Conservation (phyloP, 805 yeast species). For the Candida khao-thaluensis region DNA sequence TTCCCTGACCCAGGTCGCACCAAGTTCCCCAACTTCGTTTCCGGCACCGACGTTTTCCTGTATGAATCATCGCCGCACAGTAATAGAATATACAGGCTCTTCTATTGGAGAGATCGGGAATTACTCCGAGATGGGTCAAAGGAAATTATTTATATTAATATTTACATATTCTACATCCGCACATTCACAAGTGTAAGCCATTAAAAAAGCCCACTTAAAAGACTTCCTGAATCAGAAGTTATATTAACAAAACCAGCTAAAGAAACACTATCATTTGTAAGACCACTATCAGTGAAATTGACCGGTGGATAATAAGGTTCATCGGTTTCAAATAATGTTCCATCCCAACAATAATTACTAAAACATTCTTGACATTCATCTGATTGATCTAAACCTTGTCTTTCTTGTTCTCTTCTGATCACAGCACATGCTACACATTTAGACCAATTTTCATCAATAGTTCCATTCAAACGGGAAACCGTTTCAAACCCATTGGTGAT, state of each 20-base stretch:
- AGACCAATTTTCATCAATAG: constrained; percentile 37
- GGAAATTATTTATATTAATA: too few relatives aligned
- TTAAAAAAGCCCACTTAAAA: too few relatives aligned
- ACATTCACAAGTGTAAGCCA: too few relatives aligned
- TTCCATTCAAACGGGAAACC: constrained; percentile 31
- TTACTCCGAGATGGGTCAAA: too few relatives aligned
- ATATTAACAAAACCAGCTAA: constrained; percentile 2
- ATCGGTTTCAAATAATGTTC: constrained; percentile 17
- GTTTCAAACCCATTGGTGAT: constrained; percentile 38
- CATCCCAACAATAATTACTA: constrained; percentile 41
- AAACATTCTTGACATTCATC: constrained; percentile 40
- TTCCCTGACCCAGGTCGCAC: constrained; percentile 7
- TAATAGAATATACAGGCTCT: neutral
- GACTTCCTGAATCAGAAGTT: neutral
- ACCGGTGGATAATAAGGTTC: constrained; percentile 20
- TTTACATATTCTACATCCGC: too few relatives aligned
- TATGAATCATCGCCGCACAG: neutral
- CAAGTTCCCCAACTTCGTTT: neutral
- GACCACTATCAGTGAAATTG: constrained; percentile 29
- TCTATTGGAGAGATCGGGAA: too few relatives aligned
- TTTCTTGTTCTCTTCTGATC: constrained; percentile 39
- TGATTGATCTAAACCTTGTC: constrained; percentile 34
- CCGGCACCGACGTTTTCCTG: constrained; percentile 2
- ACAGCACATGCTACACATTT: constrained; percentile 43
- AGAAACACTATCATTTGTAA: constrained; percentile 24